Evolutionary conservation across 129 eudicot genomes (phyloP).

Genomic region (Rutidosis leptorrhynchoides): DNA sequence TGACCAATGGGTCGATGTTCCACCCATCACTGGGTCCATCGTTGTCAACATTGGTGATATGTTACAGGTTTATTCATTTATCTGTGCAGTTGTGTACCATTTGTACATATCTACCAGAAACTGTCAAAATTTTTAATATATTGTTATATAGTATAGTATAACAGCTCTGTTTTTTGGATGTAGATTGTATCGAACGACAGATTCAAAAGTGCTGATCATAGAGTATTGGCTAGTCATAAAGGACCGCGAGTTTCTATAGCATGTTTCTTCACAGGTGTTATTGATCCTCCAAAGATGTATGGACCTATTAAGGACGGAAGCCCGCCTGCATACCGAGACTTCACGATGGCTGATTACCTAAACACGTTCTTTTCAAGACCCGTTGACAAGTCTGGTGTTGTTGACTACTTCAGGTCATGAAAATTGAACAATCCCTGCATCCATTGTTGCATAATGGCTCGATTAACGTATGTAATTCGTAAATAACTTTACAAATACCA

Average conservation of each 20-base stretch:
- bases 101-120: background rate
- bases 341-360: constrained; percentile 22
- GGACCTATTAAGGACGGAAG: constrained; percentile 35
- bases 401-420: constrained; percentile 22
- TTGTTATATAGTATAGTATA: background rate
- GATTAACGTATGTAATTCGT: background rate
- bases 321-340: constrained; percentile 19
- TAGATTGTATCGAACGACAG: constrained; percentile 44
- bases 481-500: background rate
- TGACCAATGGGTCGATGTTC: constrained; percentile 54
- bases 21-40: constrained; percentile 37
- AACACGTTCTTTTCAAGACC: constrained; percentile 25
- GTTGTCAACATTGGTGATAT: constrained; percentile 58
- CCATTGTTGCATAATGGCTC: background rate
- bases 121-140: too few relatives aligned
- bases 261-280: constrained; percentile 32
- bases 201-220: constrained; percentile 41
- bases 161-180: background rate
- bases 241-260: constrained; percentile 47
- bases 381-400: constrained; percentile 26
- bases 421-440: constrained; percentile 1
- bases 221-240: constrained; percentile 37
- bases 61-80: constrained; percentile 44
- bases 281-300: constrained; percentile 31
- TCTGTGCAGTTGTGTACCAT: background rate